These are phyloP conservation scores for Phialophora tarda DNA, from an alignment of 2,329 filamentous ascomycete species.

Conservation along the genomic window DNA sequence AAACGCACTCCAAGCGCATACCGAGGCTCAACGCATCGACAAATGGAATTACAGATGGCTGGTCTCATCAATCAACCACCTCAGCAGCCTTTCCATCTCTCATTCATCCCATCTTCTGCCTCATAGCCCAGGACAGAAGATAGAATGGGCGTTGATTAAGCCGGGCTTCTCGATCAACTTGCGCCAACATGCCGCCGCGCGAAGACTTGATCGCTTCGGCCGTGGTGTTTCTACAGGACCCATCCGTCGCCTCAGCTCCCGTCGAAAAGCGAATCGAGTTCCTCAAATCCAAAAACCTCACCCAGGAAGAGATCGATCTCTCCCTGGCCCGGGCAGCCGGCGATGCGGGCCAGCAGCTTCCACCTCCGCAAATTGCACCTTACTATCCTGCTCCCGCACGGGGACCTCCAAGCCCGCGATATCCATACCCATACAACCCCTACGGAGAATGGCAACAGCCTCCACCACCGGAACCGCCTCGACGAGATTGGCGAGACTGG, in stretches of 20 bases:
- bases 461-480: slow-evolving; percentile 66
- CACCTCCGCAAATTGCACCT: slow-evolving; percentile 50
- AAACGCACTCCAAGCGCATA: not conserved
- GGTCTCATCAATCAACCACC: slow-evolving; percentile 8
- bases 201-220: slow-evolving; percentile 90
- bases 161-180: not conserved
- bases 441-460: slow-evolving; percentile 59
- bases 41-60: slow-evolving; percentile 4
- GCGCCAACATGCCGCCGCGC: slow-evolving; percentile 74
- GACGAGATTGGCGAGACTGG: slow-evolving; percentile 96
- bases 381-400: slow-evolving; percentile 50
- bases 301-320: slow-evolving; percentile 89
- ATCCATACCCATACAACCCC: slow-evolving; percentile 57
- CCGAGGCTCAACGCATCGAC: slow-evolving; percentile 6
- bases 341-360: slow-evolving; percentile 50
- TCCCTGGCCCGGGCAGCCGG: slow-evolving; percentile 70
- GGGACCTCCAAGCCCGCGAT: slow-evolving; percentile 48
- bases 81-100: not conserved
- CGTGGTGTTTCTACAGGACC: slow-evolving; percentile 85
- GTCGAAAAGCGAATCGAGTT: slow-evolving; percentile 92
- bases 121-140: not conserved
- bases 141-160: not conserved
- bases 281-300: slow-evolving; percentile 94
- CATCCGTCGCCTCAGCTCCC: slow-evolving; percentile 85
- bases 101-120: not conserved